Conservation (phyloP, 2,329 filamentous ascomycete species). For the Diaporthe sp. region DNA sequence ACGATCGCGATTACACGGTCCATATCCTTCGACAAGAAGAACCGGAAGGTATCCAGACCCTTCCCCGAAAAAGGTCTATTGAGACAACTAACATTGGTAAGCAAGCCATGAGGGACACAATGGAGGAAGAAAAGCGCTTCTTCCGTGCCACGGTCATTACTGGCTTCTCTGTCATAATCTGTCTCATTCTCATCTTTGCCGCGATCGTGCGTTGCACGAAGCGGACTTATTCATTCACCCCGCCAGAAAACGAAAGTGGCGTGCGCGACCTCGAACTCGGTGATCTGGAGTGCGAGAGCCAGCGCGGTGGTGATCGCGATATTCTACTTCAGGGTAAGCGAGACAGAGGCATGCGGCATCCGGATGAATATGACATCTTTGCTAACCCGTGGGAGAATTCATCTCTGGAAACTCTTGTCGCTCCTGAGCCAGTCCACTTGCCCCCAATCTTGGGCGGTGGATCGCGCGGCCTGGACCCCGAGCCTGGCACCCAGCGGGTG, state of each 20-base stretch:
- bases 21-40: too few relatives aligned
- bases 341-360: background rate
- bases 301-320: too few relatives aligned
- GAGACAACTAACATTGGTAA: background rate
- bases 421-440: background rate
- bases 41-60: background rate
- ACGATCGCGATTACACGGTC: too few relatives aligned
- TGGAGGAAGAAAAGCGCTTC: background rate
- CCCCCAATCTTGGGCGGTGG: accelerated
- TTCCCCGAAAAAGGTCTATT: background rate
- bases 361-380: background rate
- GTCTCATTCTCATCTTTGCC: background rate
- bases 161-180: background rate
- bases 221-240: too few relatives aligned
- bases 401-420: background rate
- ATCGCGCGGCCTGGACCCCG: background rate
- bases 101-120: background rate
- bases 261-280: background rate
- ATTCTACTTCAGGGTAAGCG: too few relatives aligned
- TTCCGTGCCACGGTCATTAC: background rate
- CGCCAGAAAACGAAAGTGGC: background rate
- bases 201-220: accelerated
- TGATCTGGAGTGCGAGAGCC: background rate
- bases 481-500: too few relatives aligned
- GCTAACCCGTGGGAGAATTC: background rate